Conservation (phyloP, 2,329 filamentous ascomycete genomes). For the Neospermospora avenae region DNA sequence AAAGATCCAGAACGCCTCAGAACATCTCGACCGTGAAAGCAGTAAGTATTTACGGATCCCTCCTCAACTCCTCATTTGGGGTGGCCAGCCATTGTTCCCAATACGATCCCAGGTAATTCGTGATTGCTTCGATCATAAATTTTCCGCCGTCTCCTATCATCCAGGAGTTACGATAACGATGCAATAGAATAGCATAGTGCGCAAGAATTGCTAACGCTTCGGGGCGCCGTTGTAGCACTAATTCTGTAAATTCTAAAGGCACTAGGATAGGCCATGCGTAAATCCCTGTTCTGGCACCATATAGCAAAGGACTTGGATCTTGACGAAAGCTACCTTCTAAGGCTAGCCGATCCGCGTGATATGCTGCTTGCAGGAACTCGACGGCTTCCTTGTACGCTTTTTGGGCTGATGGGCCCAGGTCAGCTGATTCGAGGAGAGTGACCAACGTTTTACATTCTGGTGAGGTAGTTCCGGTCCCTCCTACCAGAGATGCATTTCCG, state of each 20-base stretch:
- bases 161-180: slow-evolving; percentile 26
- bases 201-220: slow-evolving; percentile 38
- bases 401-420: not conserved
- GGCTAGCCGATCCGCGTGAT: not conserved
- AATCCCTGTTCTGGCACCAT: not conserved
- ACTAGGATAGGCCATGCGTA: slow-evolving; percentile 3
- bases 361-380: not conserved
- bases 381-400: not conserved
- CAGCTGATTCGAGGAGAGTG: not conserved
- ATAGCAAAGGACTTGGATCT: not conserved
- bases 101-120: slow-evolving; percentile 14
- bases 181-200: slow-evolving; percentile 36
- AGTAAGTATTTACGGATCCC: not conserved
- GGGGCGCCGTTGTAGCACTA: slow-evolving; percentile 30
- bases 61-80: not conserved
- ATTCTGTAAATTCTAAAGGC: slow-evolving; percentile 26
- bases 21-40: not conserved
- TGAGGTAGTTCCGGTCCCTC: not conserved
- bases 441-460: not conserved
- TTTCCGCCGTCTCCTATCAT: slow-evolving; percentile 22
- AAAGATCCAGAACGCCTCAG: not conserved
- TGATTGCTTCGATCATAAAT: slow-evolving; percentile 23
- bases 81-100: slow-evolving; percentile 21
- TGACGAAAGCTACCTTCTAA: too few species aligned
- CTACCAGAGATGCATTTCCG: not conserved